These are phyloP conservation scores for Silene latifolia DNA, from an alignment of 148 eudicot genomes.

Conservation along the genomic window DNA sequence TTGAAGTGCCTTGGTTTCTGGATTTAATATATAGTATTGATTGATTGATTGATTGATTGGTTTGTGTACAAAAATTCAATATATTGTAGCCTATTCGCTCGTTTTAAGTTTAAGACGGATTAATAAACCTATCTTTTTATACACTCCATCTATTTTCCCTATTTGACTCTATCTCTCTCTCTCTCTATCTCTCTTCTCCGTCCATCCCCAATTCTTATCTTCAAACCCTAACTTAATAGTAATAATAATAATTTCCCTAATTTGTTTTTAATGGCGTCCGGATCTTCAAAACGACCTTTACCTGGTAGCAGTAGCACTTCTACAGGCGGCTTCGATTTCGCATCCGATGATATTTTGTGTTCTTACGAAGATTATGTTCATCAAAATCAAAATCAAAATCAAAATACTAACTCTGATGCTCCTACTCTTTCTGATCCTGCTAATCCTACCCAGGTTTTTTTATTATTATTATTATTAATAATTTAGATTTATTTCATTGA, in stretches of 20 bases:
- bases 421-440: constrained; percentile 56
- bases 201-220: constrained; percentile 15
- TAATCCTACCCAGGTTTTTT: constrained; percentile 58
- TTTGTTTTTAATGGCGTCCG: constrained; percentile 58
- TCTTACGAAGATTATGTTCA: constrained; percentile 74
- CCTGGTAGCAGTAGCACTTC: constrained; percentile 28
- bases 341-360: constrained; percentile 81
- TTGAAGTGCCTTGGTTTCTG: no score
- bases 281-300: constrained; percentile 59
- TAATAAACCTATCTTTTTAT: no score
- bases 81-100: no score
- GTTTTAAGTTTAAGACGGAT: no score
- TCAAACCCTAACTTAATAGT: neutral
- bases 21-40: no score
- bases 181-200: neutral
- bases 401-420: constrained; percentile 35
- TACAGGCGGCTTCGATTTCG: constrained; percentile 73
- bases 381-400: constrained; percentile 48
- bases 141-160: neutral
- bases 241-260: neutral
- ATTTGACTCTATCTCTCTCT: neutral
- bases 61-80: no score
- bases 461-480: no score
- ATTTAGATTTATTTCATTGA: neutral
- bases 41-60: no score